These are phyloP conservation scores for Arthromyces matolae DNA, from an alignment of 768 basidiomycete genomes.

Conservation along the genomic window DNA sequence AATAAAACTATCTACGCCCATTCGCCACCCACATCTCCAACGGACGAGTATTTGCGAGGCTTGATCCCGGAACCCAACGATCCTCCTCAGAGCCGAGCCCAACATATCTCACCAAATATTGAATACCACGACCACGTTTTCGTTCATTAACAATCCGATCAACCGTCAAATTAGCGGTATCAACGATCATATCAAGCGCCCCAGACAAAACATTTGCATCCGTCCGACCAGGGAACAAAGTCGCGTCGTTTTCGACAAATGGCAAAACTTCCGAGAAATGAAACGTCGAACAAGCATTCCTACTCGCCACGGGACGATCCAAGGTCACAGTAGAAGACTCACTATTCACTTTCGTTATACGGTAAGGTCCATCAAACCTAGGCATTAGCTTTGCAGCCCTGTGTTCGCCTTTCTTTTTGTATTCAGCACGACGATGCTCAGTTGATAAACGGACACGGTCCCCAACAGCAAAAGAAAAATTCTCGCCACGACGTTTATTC, in stretches of 20 bases:
- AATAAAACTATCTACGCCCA: too few relatives aligned
- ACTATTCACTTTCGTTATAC: background rate
- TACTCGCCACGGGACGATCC: too few relatives aligned
- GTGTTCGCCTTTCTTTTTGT: slow-evolving; percentile 19
- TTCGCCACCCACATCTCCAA: too few relatives aligned
- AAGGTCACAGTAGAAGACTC: background rate
- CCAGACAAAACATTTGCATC: background rate
- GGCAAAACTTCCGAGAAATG: background rate
- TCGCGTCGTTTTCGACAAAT: background rate
- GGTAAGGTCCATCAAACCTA: slow-evolving; percentile 4
- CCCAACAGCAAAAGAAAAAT: slow-evolving; percentile 1
- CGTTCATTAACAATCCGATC: background rate
- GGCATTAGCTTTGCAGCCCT: slow-evolving; percentile 18
- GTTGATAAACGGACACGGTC: slow-evolving; percentile 30
- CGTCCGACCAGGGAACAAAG: background rate
- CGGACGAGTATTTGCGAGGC: too few relatives aligned
- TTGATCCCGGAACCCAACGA: too few relatives aligned
- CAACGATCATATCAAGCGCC: background rate
- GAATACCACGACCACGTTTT: background rate
- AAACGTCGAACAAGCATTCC: background rate
- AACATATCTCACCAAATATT: background rate
- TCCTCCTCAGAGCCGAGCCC: background rate
- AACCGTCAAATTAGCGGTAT: background rate
- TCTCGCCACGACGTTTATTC: slow-evolving; percentile 4
- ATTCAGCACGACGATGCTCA: slow-evolving; percentile 13